These are phyloP conservation scores for peach (Prunus persica) DNA, from an alignment of 306 rosid genomes.

Conservation along the genomic window Prunus_persica_NCBIv2 NC_034011.1:23816501-23817000, in stretches of 20 bases:
- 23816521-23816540: not conserved
- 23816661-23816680: conserved; percentile 1
- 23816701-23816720: conserved; percentile 80
- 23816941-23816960: conserved; percentile 73
- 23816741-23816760: conserved; percentile 51
- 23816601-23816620: not conserved
- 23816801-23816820: conserved; percentile 18
- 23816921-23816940: conserved; percentile 81
- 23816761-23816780: conserved; percentile 30
- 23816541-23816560: not conserved
- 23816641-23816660: conserved; percentile 11
- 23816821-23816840: conserved; percentile 18
- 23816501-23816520: not conserved
- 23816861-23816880: conserved; percentile 46
- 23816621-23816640: conserved; percentile 7
- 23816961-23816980: conserved; percentile 89
- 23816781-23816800: conserved; percentile 19
- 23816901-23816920: conserved; percentile 60
- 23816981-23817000: conserved; percentile 45
- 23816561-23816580: conserved; percentile 4
- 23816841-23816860: conserved; percentile 46
- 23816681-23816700: conserved; percentile 58
- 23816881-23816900: conserved; percentile 85
- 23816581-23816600: not conserved
- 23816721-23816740: conserved; percentile 85